Percentiles rank a stretch among this genome's conserved stretches.
Conservation (phyloP, 371 early-diverging fungal species). For the Apophysomyces variabilis region DNA sequence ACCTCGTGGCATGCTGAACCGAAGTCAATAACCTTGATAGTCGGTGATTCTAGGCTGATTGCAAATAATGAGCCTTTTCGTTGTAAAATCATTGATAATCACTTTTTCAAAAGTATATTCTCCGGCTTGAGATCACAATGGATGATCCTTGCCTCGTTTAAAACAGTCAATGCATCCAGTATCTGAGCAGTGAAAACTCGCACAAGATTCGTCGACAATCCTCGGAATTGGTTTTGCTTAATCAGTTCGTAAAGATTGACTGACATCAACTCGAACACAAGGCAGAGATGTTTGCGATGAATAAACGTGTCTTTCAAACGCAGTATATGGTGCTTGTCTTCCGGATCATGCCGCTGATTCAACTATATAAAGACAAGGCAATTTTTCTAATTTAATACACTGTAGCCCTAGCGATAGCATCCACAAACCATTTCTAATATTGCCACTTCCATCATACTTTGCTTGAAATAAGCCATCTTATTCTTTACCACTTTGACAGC, state of each 20-base stretch:
- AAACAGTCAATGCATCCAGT: conserved; percentile 82
- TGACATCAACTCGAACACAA: conserved; percentile 94
- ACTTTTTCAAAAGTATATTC: conserved; percentile 90
- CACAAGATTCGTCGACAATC: conserved; percentile 88
- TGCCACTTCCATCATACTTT: conserved; percentile 93
- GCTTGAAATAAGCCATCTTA: conserved; percentile 92
- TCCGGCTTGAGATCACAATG: conserved; percentile 99
- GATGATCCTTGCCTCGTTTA: conserved; percentile 89
- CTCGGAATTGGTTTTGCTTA: conserved; percentile 94
- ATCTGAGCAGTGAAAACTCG: conserved; percentile 85
- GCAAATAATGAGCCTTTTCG: background rate
- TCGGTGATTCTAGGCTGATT: conserved; percentile 75
- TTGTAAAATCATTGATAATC: conserved; percentile 18
- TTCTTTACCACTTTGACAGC: conserved; percentile 98
- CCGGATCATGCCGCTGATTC: conserved; percentile 76
- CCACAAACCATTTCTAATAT: conserved; percentile 76
- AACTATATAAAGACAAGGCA: conserved; percentile 49
- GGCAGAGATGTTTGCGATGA: conserved; percentile 92
- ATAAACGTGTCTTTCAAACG: conserved; percentile 91
- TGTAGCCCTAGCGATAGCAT: background rate
- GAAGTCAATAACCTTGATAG: conserved; percentile 98
- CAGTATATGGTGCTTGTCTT: conserved; percentile 84
- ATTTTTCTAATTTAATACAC: background rate
- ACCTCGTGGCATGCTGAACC: conserved; percentile 95
- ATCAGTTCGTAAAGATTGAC: conserved; percentile 97